Evolutionary conservation across 306 rosid species (phyloP), one percentile per base, ranked within the genome.

Genomic region (Purshia tridentata): DNA sequence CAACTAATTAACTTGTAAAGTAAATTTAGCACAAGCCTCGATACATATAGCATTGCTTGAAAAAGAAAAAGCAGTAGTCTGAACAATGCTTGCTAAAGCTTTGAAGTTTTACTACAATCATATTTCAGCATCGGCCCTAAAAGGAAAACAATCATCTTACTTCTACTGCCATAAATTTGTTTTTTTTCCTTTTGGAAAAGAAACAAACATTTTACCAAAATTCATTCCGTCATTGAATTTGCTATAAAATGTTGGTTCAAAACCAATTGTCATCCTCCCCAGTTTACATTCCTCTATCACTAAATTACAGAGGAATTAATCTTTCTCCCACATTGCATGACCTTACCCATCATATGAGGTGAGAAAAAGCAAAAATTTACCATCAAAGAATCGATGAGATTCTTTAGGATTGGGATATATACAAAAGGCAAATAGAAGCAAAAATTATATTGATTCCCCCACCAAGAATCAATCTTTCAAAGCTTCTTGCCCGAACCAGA

Each of bases 401-500:
- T 22, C 49, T 46, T 23, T 4, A 2, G 63, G 53, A 18, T 18
- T 45, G 42, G 37, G 52, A 12, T 1, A 10, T 20, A 4, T 56
- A 76, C 37, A 76, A 60, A 76, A 41, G 9, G 45, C 74, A 45
- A 13, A 45, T 11, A 57, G 55, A 59, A 44, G 65, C 8, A 53
- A 35, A 16, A 5, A 23, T 19, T 22, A 40, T 56, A 39, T 7
- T 35, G 37, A 3, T 74, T 19, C 73, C 19, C 39, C 46, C 72
- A 47, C 42, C 4, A 69, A 74, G 37, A 57, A 3, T 53, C 41
- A 40, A 53, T 16, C 22, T 19, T 63, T 69, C 41, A 54, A 40
- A 40, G 77, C 84, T 85, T 81, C 75, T 77, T 86, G 63, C 84
- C 80, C 15, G 19, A 62, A 75, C 65, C 40, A 41, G 81, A 64